These are phyloP conservation scores for Acanthamoeba royreba DNA, from an alignment of 208 protist species.

Conservation along the genomic window DNA sequence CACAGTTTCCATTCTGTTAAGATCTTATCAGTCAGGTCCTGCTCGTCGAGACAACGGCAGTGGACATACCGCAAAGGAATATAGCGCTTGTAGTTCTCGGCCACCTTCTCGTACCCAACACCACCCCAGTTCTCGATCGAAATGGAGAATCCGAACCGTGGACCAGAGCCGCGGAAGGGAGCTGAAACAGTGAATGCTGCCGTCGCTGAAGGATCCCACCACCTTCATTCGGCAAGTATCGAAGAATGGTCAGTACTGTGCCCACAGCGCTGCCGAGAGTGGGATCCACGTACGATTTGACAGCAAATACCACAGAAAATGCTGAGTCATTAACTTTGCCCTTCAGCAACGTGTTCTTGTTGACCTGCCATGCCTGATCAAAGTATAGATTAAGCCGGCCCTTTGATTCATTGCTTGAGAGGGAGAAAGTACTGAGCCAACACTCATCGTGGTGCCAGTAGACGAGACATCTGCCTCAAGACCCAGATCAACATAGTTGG, in stretches of 20 bases:
- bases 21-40: background rate
- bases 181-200: background rate
- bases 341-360: background rate
- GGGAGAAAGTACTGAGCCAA: background rate
- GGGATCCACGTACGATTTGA: background rate
- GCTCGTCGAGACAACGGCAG: too few species aligned
- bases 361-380: background rate
- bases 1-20: background rate
- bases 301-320: background rate
- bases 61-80: background rate
- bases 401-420: background rate
- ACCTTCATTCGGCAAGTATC: background rate
- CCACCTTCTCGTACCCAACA: background rate
- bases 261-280: background rate
- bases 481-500: background rate
- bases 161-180: background rate
- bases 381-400: background rate
- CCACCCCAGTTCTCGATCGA: background rate
- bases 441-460: background rate
- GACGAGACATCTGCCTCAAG: background rate
- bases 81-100: conserved; percentile 1
- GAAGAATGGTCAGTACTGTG: background rate
- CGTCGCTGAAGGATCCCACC: background rate
- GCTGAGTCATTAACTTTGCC: background rate
- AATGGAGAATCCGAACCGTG: background rate